A percentile compares a stretch with the other conserved stretches of the same genome.
Evolutionary conservation across 2,329 filamentous ascomycete species (phyloP).

Genomic region (Phoma herbarum): DNA sequence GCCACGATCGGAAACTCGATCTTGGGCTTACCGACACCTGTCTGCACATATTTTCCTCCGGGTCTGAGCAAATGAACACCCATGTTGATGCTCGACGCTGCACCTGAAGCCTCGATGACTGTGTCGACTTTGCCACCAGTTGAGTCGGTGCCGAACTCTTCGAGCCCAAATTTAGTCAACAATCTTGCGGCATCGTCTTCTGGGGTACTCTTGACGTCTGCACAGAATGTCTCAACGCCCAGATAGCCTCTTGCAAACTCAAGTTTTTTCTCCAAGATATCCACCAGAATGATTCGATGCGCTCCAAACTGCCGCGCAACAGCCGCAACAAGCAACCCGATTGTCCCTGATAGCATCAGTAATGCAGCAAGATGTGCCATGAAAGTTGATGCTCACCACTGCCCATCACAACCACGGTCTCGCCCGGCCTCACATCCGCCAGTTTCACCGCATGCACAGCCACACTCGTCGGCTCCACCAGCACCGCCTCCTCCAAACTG

Average conservation of each 20-base stretch:
- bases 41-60: slow-evolving; percentile 94
- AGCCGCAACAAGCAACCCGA: slow-evolving; percentile 82
- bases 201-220: slow-evolving; percentile 61
- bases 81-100: slow-evolving; percentile 83
- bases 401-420: slow-evolving; percentile 74
- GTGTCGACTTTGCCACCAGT: slow-evolving; percentile 80
- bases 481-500: slow-evolving; percentile 85
- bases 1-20: slow-evolving; percentile 95
- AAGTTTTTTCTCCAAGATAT: slow-evolving; percentile 84
- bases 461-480: slow-evolving; percentile 88
- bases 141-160: slow-evolving; percentile 59
- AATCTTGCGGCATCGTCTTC: slow-evolving; percentile 70
- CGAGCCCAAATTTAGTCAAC: slow-evolving; percentile 69
- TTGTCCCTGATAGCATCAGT: slow-evolving; percentile 67
- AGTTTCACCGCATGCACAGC: slow-evolving; percentile 86
- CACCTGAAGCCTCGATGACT: slow-evolving; percentile 89
- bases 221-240: slow-evolving; percentile 78
- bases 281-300: slow-evolving; percentile 86
- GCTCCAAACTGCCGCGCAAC: slow-evolving; percentile 75
- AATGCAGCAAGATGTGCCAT: not conserved
- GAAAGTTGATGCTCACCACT: slow-evolving; percentile 55
- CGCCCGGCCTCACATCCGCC: slow-evolving; percentile 79
- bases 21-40: slow-evolving; percentile 90
- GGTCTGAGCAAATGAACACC: slow-evolving; percentile 90
- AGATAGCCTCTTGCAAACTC: slow-evolving; percentile 82